Evolutionary conservation across 345 rosid genomes (phyloP).

Genomic region (Clarkia xantiana): DNA sequence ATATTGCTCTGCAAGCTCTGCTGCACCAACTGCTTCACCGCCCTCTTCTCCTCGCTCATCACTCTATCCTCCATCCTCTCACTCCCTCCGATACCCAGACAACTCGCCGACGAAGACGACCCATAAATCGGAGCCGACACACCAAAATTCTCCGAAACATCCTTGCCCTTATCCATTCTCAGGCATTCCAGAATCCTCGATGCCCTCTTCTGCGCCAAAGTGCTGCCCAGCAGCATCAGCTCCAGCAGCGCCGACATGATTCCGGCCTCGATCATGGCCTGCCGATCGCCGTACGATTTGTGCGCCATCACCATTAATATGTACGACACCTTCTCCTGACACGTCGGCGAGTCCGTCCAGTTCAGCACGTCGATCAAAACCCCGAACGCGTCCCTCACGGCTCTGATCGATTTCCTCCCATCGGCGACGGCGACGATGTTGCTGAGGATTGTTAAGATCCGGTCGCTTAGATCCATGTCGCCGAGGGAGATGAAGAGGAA

Average conservation of each 20-base stretch:
- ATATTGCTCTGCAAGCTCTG: slow-evolving; percentile 89
- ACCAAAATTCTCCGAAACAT: slow-evolving; percentile 46
- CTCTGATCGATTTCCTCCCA: slow-evolving; percentile 66
- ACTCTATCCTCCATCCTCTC: slow-evolving; percentile 37
- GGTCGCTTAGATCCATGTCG: slow-evolving; percentile 84
- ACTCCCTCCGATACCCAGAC: slow-evolving; percentile 11
- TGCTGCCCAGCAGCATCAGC: slow-evolving; percentile 74
- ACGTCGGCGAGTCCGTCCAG: slow-evolving; percentile 81
- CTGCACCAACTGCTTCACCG: slow-evolving; percentile 74
- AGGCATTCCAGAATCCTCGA: slow-evolving; percentile 75
- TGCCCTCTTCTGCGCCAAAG: slow-evolving; percentile 90
- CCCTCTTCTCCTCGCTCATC: slow-evolving; percentile 91
- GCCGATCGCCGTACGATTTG: slow-evolving; percentile 71
- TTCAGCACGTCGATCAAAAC: slow-evolving; percentile 77
- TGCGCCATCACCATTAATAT: slow-evolving; percentile 90
- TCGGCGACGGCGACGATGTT: slow-evolving; percentile 61
- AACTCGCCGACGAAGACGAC: slow-evolving; percentile 27
- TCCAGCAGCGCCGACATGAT: slow-evolving; percentile 70
- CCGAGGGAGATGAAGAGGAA: slow-evolving; percentile 53
- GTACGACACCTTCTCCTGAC: slow-evolving; percentile 89
- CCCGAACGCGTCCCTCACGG: slow-evolving; percentile 42
- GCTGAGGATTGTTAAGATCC: slow-evolving; percentile 66
- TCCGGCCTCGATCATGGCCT: slow-evolving; percentile 90
- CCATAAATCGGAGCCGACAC: slow-evolving; percentile 88
- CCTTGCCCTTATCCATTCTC: slow-evolving; percentile 82